Conservation (phyloP, 2,329 filamentous ascomycete species). For the Fusarium burgessii region DNA sequence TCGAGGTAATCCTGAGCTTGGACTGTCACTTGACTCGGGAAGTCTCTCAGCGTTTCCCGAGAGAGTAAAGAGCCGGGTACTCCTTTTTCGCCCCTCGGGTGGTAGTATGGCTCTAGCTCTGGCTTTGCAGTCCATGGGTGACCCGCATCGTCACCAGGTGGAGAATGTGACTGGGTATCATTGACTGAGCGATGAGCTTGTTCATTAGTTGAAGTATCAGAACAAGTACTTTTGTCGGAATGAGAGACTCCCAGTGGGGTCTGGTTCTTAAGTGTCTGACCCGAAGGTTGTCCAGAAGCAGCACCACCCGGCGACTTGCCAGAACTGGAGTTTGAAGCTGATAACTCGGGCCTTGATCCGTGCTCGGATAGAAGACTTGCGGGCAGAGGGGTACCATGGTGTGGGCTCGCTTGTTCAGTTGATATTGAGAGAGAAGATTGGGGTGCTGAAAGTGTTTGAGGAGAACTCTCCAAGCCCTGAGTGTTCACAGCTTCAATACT, state of each 20-base stretch:
- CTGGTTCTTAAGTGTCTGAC: neutral
- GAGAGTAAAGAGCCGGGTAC: neutral
- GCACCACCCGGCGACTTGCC: neutral
- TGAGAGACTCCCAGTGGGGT: conserved; percentile 9
- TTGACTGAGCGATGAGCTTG: neutral
- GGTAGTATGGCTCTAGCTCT: neutral
- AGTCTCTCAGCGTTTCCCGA: neutral
- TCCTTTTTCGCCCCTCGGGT: neutral
- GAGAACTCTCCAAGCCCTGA: conserved; percentile 4
- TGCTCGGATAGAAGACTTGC: neutral
- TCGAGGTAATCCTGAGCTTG: neutral
- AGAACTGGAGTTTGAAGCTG: neutral
- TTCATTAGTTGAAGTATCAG: neutral
- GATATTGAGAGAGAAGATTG: neutral
- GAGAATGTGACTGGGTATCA: neutral
- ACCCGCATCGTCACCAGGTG: neutral
- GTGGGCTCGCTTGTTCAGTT: neutral
- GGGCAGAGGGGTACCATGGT: neutral
- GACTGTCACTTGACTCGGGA: neutral
- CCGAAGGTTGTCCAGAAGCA: neutral
- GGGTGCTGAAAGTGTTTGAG: neutral
- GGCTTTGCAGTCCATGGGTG: neutral
- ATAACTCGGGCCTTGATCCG: neutral
- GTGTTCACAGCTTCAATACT: neutral
- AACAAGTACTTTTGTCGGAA: neutral